Evolutionary conservation across 495 filamentous ascomycete species (phyloP).

Genomic region (Penicillium flavigenum): DNA sequence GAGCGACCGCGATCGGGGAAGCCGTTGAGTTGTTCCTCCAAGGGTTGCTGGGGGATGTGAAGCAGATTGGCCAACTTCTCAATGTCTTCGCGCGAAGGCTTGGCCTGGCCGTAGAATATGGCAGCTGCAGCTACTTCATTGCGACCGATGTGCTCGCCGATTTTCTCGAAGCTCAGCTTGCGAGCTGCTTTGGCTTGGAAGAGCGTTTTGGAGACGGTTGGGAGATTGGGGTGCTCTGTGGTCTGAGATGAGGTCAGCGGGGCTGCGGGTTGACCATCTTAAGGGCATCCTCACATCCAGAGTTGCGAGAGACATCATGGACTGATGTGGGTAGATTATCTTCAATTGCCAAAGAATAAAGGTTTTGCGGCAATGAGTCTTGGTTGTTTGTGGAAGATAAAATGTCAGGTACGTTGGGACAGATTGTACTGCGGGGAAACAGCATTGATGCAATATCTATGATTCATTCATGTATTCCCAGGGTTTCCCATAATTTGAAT

Average conservation of each 20-base stretch:
- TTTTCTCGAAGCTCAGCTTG: slow-evolving; percentile 76
- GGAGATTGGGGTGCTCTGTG: slow-evolving; percentile 55
- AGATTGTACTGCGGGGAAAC: slow-evolving; percentile 7
- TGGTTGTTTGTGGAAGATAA: neutral
- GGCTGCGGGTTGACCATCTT: neutral
- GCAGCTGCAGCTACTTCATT: slow-evolving; percentile 89
- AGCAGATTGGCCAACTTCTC: slow-evolving; percentile 67
- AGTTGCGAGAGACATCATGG: slow-evolving; percentile 43
- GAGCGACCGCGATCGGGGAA: slow-evolving; percentile 82
- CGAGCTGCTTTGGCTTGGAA: slow-evolving; percentile 80
- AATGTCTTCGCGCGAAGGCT: slow-evolving; percentile 76
- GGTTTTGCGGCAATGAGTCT: neutral
- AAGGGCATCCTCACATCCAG: slow-evolving; percentile 34
- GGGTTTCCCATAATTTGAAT: too few species aligned
- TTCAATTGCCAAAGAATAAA: neutral
- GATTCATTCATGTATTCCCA: neutral
- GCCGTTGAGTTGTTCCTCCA: slow-evolving; percentile 63
- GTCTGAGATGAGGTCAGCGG: slow-evolving; percentile 25
- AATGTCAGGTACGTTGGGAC: neutral
- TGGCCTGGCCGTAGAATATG: slow-evolving; percentile 91
- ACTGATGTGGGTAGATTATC: neutral
- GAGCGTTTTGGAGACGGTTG: slow-evolving; percentile 68
- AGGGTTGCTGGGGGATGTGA: slow-evolving; percentile 52
- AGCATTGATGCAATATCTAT: neutral
- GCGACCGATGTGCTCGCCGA: slow-evolving; percentile 73